Evolutionary conservation across 768 basidiomycete genomes (phyloP), one percentile per base, ranked within the genome.

Genomic region (Hericium rajendrae): DNA sequence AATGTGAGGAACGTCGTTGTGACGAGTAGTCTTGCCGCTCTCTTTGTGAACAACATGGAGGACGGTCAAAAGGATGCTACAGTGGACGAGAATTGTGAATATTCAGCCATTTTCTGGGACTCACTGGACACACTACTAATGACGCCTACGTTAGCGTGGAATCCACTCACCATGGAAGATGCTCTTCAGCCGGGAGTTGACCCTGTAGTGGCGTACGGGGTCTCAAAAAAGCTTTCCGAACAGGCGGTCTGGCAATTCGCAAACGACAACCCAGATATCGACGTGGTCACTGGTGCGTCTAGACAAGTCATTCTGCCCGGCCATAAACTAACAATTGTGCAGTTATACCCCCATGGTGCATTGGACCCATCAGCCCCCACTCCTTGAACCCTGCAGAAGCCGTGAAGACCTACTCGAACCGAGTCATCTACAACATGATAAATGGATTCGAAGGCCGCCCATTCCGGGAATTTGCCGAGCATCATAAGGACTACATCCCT

Each of bases 301-400:
- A 10, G 32, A 32, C 2, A 8, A 32, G 1, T 46, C 10, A 39
- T 12, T 15, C 37, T 16, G 26, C 10, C 16, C 13, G 22, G 32
- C 6, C 20, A 18, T 9, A 2, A 13, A 24, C 16, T 4, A 15
- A 9, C 2, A 24, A 3, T 15, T 4, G n/a, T 13, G 24, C 49
- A 26, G 70, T 68, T 51, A 62, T 66, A 16, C 68, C 68, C 2
- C 64, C 68, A 0, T 67, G 66, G 58, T 51, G 69, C 22, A 64
- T 64, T 48, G 68, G 70, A 9, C 67, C 65, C 8, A 60, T 62
- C 20, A 48, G 56, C 24, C 54, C 59, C 0, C 65, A 62, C 32
- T 58, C 57, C 53, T 59, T 60, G 15, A 43, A 60, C 16, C 4
- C 60, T 11, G 20, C 38, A 20, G 15, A 12, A 49, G 40, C 24